Evolutionary conservation across 1,284 basidiomycete genomes (phyloP), one percentile per base, ranked within the genome.

Genomic region (Cutaneotrichosporon arboriforme): DNA sequence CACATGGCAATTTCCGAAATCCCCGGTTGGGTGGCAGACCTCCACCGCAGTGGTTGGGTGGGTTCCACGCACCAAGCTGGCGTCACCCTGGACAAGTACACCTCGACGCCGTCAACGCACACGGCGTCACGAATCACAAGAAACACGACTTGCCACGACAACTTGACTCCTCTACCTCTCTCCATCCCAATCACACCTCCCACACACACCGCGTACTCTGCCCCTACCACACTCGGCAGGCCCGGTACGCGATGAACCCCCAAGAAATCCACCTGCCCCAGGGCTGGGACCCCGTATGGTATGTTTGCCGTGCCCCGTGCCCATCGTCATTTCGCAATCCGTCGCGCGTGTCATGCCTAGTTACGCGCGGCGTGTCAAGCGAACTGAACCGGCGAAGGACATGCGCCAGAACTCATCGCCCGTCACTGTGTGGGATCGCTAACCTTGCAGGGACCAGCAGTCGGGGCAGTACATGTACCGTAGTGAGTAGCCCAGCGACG

Each of bases 261-360:
- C 61, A 67, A 46, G 54, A 53, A 21, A 31, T 60, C 23, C 55
- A 55, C 71, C 77, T 94, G 45, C 90, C 90, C 58, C 85, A 85
- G 59, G 91, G 90, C 49, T 94, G 90, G 90, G 80, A 81, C 62
- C 84, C 88, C 67, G 86, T 92, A 79, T 93, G 90, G 90, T 88
- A 70, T 64, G 80, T 66, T 15, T 12, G 7, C n/a, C n/a, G n/a
- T n/a, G 20, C 15, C 20, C 68, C 40, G 46, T 39, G 34, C 22
- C 20, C 68, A 92, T 89, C 90, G 87, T 93, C 75, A 22, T 43
- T 17, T 17, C 8, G 15, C 42, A 31, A 5, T 3, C n/a, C 26
- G n/a, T 8, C n/a, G 42, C 26, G 23, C 15, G 26, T n/a, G 31
- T 9, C 7, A 14, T 18, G 31, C 18, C n/a, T n/a, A n/a, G n/a